These are phyloP conservation scores for Acidiella bohemica DNA, from an alignment of 495 filamentous ascomycete species.

Conservation along the genomic window DNA sequence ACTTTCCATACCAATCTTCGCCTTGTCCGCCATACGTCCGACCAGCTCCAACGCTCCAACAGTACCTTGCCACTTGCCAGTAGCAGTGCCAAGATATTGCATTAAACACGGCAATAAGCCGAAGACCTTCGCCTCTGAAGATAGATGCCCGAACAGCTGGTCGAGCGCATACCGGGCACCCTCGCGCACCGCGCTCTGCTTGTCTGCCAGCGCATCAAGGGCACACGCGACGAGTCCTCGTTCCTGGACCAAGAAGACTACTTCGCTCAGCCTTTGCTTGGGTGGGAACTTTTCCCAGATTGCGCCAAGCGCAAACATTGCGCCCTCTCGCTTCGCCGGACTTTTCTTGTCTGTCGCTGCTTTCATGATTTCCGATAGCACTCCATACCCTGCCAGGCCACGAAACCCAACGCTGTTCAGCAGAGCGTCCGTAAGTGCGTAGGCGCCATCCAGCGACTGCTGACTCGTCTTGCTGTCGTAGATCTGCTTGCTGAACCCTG, in stretches of 20 bases:
- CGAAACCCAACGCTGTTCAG: constrained; percentile 64
- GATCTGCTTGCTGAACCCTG: constrained; percentile 55
- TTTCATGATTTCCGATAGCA: constrained; percentile 62
- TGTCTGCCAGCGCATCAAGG: constrained; percentile 81
- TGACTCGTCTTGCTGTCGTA: constrained; percentile 74
- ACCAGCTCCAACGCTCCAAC: constrained; percentile 72
- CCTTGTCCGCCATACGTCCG: constrained; percentile 83
- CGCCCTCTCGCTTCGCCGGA: constrained; percentile 69
- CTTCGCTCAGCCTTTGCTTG: constrained; percentile 64
- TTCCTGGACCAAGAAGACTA: constrained; percentile 66
- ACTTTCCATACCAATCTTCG: constrained; percentile 65
- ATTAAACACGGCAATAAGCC: constrained; percentile 62
- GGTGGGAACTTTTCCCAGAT: constrained; percentile 79
- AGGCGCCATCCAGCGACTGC: constrained; percentile 73
- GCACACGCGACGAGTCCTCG: constrained; percentile 57
- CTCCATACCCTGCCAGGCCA: constrained; percentile 59
- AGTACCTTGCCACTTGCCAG: constrained; percentile 91
- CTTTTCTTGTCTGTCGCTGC: constrained; percentile 91
- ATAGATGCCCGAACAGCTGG: constrained; percentile 65
- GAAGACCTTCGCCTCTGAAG: constrained; percentile 65
- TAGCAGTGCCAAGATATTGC: constrained; percentile 59
- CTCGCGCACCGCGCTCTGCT: constrained; percentile 74
- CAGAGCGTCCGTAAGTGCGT: constrained; percentile 66
- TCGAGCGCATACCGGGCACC: constrained; percentile 90
- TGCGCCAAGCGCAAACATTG: constrained; percentile 88